These are phyloP conservation scores for Pichia sp. DNA, from an alignment of 1,139 yeast species.

Conservation along the genomic window DNA sequence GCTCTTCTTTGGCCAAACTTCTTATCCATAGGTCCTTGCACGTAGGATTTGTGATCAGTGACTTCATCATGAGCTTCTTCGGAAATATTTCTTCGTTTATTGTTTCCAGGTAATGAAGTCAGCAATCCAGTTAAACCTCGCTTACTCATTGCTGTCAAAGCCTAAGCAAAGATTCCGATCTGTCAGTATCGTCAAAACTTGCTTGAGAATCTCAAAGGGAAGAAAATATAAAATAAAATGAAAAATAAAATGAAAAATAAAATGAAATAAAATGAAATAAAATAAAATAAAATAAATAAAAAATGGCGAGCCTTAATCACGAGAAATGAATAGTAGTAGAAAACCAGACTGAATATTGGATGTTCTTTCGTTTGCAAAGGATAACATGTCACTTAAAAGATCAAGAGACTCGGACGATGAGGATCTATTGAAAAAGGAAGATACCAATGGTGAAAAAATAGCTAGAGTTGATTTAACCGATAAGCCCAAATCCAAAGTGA, in stretches of 20 bases:
- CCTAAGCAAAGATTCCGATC: no score
- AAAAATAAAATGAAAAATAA: no score
- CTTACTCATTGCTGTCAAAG: background rate
- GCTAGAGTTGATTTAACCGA: background rate
- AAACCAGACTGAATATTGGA: no score
- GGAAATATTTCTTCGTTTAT: background rate
- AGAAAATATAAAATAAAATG: no score
- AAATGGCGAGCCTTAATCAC: no score
- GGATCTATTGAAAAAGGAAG: slow-evolving; percentile 1
- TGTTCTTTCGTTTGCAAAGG: background rate
- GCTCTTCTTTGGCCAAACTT: slow-evolving; percentile 35
- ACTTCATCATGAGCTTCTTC: background rate
- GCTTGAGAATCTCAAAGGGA: no score
- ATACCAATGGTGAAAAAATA: background rate
- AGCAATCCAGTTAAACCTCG: background rate
- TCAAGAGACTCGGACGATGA: slow-evolving; percentile 8
- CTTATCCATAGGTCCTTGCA: slow-evolving; percentile 30
- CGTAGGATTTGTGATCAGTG: slow-evolving; percentile 3
- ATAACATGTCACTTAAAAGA: slow-evolving; percentile 8
- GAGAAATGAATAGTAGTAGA: no score
- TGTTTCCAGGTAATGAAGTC: slow-evolving; percentile 5
- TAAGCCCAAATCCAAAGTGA: background rate
- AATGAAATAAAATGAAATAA: no score
- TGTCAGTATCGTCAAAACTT: no score
- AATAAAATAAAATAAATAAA: no score